Evolutionary conservation across 495 filamentous ascomycete species (phyloP), one percentile per base, ranked within the genome.

Genomic region (Trichoderma gamsii): DNA sequence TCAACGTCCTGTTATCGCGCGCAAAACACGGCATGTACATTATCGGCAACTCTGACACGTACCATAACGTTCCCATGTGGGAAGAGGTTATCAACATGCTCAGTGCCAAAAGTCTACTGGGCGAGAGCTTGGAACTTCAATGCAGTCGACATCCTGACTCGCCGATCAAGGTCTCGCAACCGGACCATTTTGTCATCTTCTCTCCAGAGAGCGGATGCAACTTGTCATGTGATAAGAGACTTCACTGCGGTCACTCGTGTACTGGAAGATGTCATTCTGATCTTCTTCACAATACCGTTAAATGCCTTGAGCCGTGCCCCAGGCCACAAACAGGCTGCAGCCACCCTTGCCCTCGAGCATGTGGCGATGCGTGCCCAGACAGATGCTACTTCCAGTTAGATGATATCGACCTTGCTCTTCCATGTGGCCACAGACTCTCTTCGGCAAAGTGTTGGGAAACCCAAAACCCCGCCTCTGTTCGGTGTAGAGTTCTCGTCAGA

Each of bases 1-100:
- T 95, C 74, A 96, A 96, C 71, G 91, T 95, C 0, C 79, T 93
- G 0, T 78, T 94, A 11, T 86, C 80, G 41, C 87, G 92, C 9
- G 91, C 91, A 8, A 80, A 87, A 72, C 86, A 96, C 73, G 91
- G 92, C 8, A 91, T 96, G 88, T 96, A 92, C 73, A 85, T 96
- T 65, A 87, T 95, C 63, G 91, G 92, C 15, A 92, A 93, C 72
- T 75, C 84, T 3, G 73, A 79, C 41, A 88, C 90, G 0, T 87
- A 81, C 18, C 69, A 51, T 1, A 72, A 77, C 46, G 81, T 93
- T 4, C 69, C 72, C 0, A 93, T 95, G 89, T 96, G 91, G 91
- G 76, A 72, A 2, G 67, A 89, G 4, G 85, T 95, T 8, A 72
- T 90, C 29, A 69, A 75, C 0, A 86, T 89, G 16, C 69, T 94